Conservation (phyloP, 352 stramenopile genomes). For the Globisporangium apiculatum region DNA sequence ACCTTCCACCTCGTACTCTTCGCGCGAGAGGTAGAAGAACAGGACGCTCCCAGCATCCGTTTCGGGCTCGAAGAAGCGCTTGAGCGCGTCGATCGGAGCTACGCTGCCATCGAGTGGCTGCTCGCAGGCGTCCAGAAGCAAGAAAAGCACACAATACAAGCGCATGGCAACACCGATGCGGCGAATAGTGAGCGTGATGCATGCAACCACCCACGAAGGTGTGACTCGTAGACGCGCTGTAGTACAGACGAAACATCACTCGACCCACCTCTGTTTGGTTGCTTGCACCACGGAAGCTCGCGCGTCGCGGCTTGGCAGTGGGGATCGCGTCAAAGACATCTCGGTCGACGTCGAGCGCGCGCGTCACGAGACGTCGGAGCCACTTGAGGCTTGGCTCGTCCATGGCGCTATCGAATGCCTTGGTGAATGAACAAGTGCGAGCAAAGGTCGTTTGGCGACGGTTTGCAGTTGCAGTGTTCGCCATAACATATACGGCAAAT, state of each 20-base stretch:
- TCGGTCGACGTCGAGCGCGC: conserved; percentile 48
- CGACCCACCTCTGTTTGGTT: conserved; percentile 29
- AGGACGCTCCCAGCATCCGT: conserved; percentile 56
- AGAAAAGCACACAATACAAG: neutral
- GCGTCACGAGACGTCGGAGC: conserved; percentile 58
- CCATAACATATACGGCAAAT: no score
- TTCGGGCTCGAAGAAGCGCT: conserved; percentile 51
- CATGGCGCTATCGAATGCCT: conserved; percentile 16
- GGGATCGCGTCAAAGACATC: conserved; percentile 50
- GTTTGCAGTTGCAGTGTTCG: no score
- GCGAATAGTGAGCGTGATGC: no score
- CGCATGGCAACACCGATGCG: neutral
- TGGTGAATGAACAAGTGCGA: neutral
- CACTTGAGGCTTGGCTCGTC: conserved; percentile 45
- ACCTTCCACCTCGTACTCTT: conserved; percentile 68
- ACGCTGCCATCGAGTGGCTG: conserved; percentile 17
- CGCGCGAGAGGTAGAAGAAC: conserved; percentile 69
- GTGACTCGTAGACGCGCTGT: no score
- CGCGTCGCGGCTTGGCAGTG: conserved; percentile 19
- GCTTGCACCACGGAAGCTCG: conserved; percentile 20
- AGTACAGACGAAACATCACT: neutral
- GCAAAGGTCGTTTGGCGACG: no score
- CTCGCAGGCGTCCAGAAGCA: no score
- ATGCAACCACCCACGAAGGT: no score
- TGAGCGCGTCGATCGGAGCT: conserved; percentile 28